Conservation (phyloP, 192 early-diverging fungal genomes). For the Gaertneriomyces semiglobifer region DNA sequence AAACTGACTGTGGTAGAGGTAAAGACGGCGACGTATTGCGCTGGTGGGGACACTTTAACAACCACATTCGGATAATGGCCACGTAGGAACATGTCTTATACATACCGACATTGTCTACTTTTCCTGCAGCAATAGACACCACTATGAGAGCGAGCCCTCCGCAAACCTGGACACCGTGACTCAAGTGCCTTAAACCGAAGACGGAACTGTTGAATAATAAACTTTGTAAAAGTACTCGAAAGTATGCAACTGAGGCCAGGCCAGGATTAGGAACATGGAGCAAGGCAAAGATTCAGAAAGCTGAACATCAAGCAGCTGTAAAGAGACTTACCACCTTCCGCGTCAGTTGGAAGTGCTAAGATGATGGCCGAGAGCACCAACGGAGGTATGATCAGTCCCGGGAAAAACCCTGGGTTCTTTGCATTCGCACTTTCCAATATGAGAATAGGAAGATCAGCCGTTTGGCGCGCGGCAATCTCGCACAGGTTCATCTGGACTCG, state of each 20-base stretch:
- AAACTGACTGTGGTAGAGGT: not conserved
- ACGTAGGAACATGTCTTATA: not conserved
- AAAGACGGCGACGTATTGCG: not conserved
- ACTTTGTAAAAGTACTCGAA: too few relatives aligned
- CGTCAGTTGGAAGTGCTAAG: not conserved
- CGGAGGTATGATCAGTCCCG: constrained; percentile 18
- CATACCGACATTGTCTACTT: not conserved
- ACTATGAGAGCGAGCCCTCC: not conserved
- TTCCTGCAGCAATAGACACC: not conserved
- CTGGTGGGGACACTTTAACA: not conserved
- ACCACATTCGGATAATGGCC: not conserved
- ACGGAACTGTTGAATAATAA: too few relatives aligned
- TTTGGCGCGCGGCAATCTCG: too few relatives aligned
- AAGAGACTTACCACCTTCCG: not conserved
- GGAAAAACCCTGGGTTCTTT: too few relatives aligned
- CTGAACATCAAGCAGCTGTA: constrained; percentile 15
- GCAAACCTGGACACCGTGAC: too few relatives aligned
- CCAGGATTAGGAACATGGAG: too few relatives aligned
- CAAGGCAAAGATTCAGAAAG: not conserved
- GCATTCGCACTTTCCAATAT: too few relatives aligned
- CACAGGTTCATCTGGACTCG: too few relatives aligned
- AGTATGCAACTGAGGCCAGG: too few relatives aligned
- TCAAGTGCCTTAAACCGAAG: too few relatives aligned
- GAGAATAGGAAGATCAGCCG: too few relatives aligned
- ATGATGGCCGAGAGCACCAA: constrained; percentile 16